Evolutionary conservation across 306 rosid species (phyloP), one percentile per base, ranked within the genome.

Genomic region (Rubus idaeus): DNA sequence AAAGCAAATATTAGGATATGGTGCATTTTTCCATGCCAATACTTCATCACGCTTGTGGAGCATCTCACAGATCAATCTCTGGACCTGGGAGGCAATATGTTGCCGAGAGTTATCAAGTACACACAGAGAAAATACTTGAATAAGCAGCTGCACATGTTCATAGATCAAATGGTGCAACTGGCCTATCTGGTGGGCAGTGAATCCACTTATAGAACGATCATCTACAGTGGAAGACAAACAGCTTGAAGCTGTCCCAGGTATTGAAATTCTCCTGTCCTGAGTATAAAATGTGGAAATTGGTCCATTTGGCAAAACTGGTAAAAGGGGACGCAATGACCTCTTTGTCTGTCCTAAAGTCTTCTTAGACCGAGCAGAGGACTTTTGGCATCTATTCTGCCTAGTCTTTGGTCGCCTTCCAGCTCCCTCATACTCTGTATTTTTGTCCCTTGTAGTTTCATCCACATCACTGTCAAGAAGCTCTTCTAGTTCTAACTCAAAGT

Each of bases 401-500:
- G 99, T 95, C 84, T 89, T 91, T 20, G 99, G 97, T 45, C 90
- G 85, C 58, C 96, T 79, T 77, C 91, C 91, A 56, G 90, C 84
- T 84, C 80, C 88, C 78, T 82, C 92, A 75, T 60, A 44, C 72
- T 84, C 88, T 52, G 18, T 83, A 50, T 70, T 66, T 76, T 69
- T 76, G 17, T 78, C 88, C 8, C 46, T 75, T n/a, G 80, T 75
- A 81, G 68, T 79, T 63, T 88, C 97, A 77, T 92, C 97, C 1
- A 72, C 75, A 47, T 95, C 97, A 82, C 96, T 92, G 87, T 92
- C 99, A 68, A 92, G 88, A 70, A 92, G 86, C 89, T 91, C 99
- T 83, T 95, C 97, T 75, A 95, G 94, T 81, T 95, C 99, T 82
- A 91, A 84, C 88, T 95, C 99, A 82, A 92, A 95, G 87, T 95